A percentile compares a stretch with the other conserved stretches of the same genome.
Evolutionary conservation across 139 green algal species (phyloP).

Genomic region (Chlamydomonas asymmetrica): DNA sequence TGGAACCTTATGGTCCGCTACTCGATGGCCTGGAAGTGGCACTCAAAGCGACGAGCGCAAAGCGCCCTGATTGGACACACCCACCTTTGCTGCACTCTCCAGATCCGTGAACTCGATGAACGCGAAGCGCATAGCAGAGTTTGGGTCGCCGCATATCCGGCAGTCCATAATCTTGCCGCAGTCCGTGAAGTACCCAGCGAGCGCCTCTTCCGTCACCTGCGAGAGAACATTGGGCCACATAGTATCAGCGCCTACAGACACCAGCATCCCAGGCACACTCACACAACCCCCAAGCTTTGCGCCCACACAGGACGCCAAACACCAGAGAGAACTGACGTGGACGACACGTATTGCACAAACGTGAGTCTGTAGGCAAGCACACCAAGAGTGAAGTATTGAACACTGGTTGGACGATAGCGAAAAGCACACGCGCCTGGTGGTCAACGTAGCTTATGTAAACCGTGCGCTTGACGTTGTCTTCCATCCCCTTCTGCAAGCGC

Average conservation of each 20-base stretch:
- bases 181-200: constrained; percentile 72
- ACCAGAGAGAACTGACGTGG: background rate
- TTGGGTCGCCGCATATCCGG: constrained; percentile 92
- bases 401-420: no score
- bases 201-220: constrained; percentile 74
- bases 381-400: no score
- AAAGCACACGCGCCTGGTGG: no score
- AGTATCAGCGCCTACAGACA: background rate
- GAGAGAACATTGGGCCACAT: constrained; percentile 12
- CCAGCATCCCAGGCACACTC: background rate
- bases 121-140: constrained; percentile 89
- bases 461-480: constrained; percentile 79
- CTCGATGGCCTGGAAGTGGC: no score
- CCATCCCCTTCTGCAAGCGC: constrained; percentile 51
- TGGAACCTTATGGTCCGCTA: no score
- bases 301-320: background rate
- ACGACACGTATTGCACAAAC: background rate
- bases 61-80: no score
- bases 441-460: constrained; percentile 83
- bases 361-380: no score
- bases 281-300: background rate
- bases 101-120: constrained; percentile 92
- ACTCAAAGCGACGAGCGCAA: no score
- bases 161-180: constrained; percentile 87
- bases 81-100: constrained; percentile 53